phyloP scores from a whole-genome alignment of 768 basidiomycete species.

The Lactarius hengduanensis region DNA sequence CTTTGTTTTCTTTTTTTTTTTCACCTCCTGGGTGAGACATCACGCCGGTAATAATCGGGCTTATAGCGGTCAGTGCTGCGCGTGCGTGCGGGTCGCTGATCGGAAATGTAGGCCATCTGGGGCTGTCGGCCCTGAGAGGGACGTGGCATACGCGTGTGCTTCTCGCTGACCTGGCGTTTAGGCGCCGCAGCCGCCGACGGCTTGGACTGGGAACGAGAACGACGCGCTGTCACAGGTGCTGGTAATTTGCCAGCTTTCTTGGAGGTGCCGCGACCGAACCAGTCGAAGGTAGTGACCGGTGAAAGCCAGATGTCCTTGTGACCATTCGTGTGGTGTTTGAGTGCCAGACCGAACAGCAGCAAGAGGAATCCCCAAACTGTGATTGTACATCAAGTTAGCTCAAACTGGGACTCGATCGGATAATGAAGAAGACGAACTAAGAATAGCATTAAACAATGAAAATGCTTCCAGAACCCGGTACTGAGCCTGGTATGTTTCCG shows the following conservation, averaged over 20 bases:
- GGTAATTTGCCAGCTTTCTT: slow-evolving; percentile 42
- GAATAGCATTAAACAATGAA: slow-evolving; percentile 70
- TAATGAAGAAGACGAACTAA: slow-evolving; percentile 47
- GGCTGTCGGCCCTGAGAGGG: slow-evolving; percentile 23
- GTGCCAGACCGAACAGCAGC: slow-evolving; percentile 44
- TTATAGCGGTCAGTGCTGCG: slow-evolving; percentile 30
- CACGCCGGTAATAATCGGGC: slow-evolving; percentile 37
- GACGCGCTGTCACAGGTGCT: slow-evolving; percentile 40
- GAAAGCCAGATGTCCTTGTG: slow-evolving; percentile 60
- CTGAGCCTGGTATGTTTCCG: slow-evolving; percentile 86
- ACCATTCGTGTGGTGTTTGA: slow-evolving; percentile 45
- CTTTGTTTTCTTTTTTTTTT: neutral
- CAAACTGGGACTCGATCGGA: slow-evolving; percentile 12
- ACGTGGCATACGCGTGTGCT: slow-evolving; percentile 13
- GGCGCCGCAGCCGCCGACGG: slow-evolving; percentile 10
- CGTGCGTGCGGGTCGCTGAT: slow-evolving; percentile 15
- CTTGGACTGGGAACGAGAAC: slow-evolving; percentile 13
- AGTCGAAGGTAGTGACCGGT: slow-evolving; percentile 68
- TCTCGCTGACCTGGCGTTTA: slow-evolving; percentile 24
- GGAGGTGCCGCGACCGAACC: slow-evolving; percentile 50
- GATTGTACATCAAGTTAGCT: slow-evolving; percentile 28
- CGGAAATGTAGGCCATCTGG: slow-evolving; percentile 22
- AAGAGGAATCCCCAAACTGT: slow-evolving; percentile 50
- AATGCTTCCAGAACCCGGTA: slow-evolving; percentile 81
- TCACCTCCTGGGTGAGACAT: slow-evolving; percentile 37